These are phyloP conservation scores for Mycothermus thermophilus DNA, from an alignment of 495 filamentous ascomycete species.

Conservation along the genomic window DNA sequence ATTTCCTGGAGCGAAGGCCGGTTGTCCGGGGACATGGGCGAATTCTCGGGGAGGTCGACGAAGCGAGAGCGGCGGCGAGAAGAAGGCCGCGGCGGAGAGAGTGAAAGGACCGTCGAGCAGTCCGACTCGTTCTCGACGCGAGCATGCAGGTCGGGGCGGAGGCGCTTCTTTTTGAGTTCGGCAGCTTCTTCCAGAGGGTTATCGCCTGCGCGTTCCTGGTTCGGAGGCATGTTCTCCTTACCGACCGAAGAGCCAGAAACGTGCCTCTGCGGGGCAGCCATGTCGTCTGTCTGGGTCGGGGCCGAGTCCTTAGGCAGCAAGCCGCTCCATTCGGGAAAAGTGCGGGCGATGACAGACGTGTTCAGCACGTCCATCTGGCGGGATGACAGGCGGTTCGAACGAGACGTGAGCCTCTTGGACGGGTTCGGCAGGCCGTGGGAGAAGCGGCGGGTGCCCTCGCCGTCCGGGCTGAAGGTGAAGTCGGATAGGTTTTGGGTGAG, in stretches of 20 bases:
- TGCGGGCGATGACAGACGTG: constrained; percentile 47
- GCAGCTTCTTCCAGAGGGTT: constrained; percentile 16
- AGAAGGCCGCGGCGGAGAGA: constrained; percentile 8
- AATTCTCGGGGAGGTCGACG: constrained; percentile 2
- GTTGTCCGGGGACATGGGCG: constrained; percentile 10
- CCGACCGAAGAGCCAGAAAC: constrained; percentile 7
- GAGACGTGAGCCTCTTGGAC: constrained; percentile 10
- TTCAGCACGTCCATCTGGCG: constrained; percentile 29
- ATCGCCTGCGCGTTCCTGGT: constrained; percentile 10
- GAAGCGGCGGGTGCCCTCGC: constrained; percentile 30
- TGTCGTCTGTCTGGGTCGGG: constrained; percentile 12
- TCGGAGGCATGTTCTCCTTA: constrained; percentile 30
- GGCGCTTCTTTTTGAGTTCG: constrained; percentile 17
- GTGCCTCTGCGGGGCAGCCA: constrained; percentile 7
- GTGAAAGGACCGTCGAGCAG: constrained; percentile 25
- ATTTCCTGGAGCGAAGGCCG: constrained; percentile 21
- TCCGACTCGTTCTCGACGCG: constrained; percentile 33
- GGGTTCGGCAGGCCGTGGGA: constrained; percentile 10
- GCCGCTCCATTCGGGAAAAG: constrained; percentile 46
- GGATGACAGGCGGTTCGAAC: constrained; percentile 19
- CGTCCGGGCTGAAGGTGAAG: constrained; percentile 32
- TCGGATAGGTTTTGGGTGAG: constrained; percentile 26
- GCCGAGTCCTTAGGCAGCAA: constrained; percentile 12
- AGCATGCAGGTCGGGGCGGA: constrained; percentile 29
- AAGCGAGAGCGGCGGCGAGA: constrained; percentile 18